Evolutionary conservation across 1,284 basidiomycete species (phyloP).

Genomic region (Entoloma clypeatum): DNA sequence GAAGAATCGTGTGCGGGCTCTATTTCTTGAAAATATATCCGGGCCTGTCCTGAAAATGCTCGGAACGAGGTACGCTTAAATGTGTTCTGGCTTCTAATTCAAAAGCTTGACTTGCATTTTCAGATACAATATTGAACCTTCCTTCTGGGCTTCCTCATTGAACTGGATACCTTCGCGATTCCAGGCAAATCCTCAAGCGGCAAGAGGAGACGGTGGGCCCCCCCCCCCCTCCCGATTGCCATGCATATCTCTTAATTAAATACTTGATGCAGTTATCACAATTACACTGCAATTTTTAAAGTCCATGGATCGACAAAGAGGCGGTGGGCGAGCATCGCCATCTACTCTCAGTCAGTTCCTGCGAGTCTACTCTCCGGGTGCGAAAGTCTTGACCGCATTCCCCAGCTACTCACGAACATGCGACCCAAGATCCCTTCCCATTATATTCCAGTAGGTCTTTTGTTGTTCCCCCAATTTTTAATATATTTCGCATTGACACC

Average conservation of each 20-base stretch:
- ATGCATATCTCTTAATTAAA: not conserved
- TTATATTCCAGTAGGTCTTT: conserved; percentile 5
- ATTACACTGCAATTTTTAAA: conserved; percentile 39
- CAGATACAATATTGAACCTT: conserved; percentile 49
- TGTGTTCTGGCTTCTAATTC: not conserved
- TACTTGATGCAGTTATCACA: conserved; percentile 40
- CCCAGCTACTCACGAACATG: conserved; percentile 37
- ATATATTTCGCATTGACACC: not conserved
- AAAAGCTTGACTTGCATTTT: not conserved
- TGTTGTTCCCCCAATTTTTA: no score
- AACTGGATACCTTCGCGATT: conserved; percentile 49
- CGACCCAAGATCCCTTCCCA: conserved; percentile 43
- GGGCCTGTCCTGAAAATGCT: no score
- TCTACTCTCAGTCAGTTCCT: no score
- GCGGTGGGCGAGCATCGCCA: no score
- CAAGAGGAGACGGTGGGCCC: conserved; percentile 40
- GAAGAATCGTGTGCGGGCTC: no score
- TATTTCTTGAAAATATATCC: no score
- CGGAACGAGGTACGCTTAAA: no score
- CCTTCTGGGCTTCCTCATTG: conserved; percentile 48
- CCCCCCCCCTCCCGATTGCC: not conserved
- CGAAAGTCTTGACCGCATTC: not conserved
- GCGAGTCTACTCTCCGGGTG: conserved; percentile 1
- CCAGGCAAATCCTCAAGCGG: conserved; percentile 33
- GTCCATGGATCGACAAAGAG: not conserved